Conservation (phyloP, 805 yeast genomes). For the Kazachstania kunashirensis region DNA sequence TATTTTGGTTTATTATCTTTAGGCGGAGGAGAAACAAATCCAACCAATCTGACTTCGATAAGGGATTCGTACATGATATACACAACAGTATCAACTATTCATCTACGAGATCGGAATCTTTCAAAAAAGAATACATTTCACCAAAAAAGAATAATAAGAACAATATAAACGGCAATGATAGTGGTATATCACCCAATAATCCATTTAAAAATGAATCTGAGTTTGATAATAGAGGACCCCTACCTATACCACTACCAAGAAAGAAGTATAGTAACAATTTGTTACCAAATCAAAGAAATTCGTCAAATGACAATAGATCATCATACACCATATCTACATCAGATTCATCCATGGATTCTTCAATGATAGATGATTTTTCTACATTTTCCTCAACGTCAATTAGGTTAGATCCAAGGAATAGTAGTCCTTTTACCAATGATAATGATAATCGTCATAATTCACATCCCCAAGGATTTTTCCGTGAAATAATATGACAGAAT, state of each 20-base stretch:
- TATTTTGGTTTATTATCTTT: slow-evolving; percentile 16
- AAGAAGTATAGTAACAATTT: no score
- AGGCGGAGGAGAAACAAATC: slow-evolving; percentile 8
- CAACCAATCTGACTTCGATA: background rate
- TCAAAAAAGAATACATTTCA: no score
- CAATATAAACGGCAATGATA: no score
- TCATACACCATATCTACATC: slow-evolving; percentile 13
- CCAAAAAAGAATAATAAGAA: no score
- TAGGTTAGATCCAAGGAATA: slow-evolving; percentile 1
- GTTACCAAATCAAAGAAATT: no score
- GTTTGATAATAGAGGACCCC: slow-evolving; percentile 15
- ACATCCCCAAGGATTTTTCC: slow-evolving; percentile 14
- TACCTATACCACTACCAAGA: slow-evolving; percentile 18
- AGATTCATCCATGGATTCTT: slow-evolving; percentile 14
- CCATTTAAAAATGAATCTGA: slow-evolving; percentile 24
- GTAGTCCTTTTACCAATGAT: background rate
- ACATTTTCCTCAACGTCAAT: slow-evolving; percentile 14
- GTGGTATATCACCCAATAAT: no score
- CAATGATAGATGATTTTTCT: slow-evolving; percentile 11
- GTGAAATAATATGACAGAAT: slow-evolving; percentile 13
- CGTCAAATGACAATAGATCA: slow-evolving; percentile 4
- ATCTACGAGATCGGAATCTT: background rate
- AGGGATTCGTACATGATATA: slow-evolving; percentile 15
- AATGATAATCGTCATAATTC: slow-evolving; percentile 3
- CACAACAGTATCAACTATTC: slow-evolving; percentile 10